Conservation (phyloP, 2,329 filamentous ascomycete species). For the Diaporthe velutina region DNA sequence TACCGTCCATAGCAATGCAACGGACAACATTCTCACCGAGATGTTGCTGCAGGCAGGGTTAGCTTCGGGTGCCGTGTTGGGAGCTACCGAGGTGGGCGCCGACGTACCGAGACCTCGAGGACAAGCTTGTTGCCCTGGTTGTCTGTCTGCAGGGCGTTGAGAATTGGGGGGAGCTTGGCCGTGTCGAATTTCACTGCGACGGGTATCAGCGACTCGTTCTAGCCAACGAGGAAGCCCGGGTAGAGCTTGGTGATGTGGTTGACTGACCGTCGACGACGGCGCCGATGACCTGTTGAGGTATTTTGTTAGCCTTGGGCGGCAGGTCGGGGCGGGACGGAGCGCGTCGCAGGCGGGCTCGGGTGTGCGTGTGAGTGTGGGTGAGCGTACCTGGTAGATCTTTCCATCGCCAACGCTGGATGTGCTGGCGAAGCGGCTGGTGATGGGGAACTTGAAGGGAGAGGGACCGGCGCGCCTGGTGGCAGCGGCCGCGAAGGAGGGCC, state of each 20-base stretch:
- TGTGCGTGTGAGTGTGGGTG: background rate
- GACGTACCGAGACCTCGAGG: slow-evolving; percentile 92
- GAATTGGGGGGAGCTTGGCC: slow-evolving; percentile 94
- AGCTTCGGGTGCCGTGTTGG: slow-evolving; percentile 44
- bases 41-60: slow-evolving; percentile 83
- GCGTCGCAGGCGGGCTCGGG: slow-evolving; percentile 29
- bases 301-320: slow-evolving; percentile 61
- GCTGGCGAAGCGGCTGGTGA: slow-evolving; percentile 71
- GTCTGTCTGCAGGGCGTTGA: slow-evolving; percentile 93
- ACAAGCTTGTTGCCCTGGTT: slow-evolving; percentile 96
- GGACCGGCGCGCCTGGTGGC: slow-evolving; percentile 69
- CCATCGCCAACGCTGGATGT: slow-evolving; percentile 70
- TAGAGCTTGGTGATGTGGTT: slow-evolving; percentile 38
- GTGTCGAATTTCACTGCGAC: slow-evolving; percentile 92
- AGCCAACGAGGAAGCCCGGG: slow-evolving; percentile 12
- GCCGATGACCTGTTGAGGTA: slow-evolving; percentile 90
- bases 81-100: slow-evolving; percentile 12
- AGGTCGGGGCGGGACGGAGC: slow-evolving; percentile 4
- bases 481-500: slow-evolving; percentile 69
- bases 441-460: slow-evolving; percentile 66
- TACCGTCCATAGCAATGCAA: slow-evolving; percentile 99
- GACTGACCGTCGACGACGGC: slow-evolving; percentile 97
- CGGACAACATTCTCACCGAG: slow-evolving; percentile 98
- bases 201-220: slow-evolving; percentile 42
- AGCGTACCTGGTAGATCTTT: slow-evolving; percentile 77